Evolutionary conservation across 129 eudicot genomes (phyloP).

Genomic region (carrot (Daucus carota)): DH1_v3.0 NC_030388.2:28773001-28773500

Average conservation of each 20-base stretch:
- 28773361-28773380: slow-evolving; percentile 25
- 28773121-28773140: slow-evolving; percentile 24
- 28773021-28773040: slow-evolving; percentile 34
- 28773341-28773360: slow-evolving; percentile 39
- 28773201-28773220: slow-evolving; percentile 32
- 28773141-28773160: slow-evolving; percentile 38
- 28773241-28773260: slow-evolving; percentile 32
- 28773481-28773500: background rate
- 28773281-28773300: slow-evolving; percentile 46
- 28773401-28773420: slow-evolving; percentile 39
- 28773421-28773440: slow-evolving; percentile 27
- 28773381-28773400: slow-evolving; percentile 45
- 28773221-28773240: slow-evolving; percentile 35
- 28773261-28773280: slow-evolving; percentile 31
- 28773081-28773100: background rate
- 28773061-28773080: background rate
- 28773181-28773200: slow-evolving; percentile 35
- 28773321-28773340: slow-evolving; percentile 42
- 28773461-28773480: background rate
- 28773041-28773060: background rate
- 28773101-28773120: slow-evolving; percentile 17
- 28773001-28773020: slow-evolving; percentile 39
- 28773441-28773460: background rate
- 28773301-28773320: slow-evolving; percentile 51
- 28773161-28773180: slow-evolving; percentile 28